Conservation (phyloP, 139 green algal genomes). For the Haematococcus lacustris region DNA sequence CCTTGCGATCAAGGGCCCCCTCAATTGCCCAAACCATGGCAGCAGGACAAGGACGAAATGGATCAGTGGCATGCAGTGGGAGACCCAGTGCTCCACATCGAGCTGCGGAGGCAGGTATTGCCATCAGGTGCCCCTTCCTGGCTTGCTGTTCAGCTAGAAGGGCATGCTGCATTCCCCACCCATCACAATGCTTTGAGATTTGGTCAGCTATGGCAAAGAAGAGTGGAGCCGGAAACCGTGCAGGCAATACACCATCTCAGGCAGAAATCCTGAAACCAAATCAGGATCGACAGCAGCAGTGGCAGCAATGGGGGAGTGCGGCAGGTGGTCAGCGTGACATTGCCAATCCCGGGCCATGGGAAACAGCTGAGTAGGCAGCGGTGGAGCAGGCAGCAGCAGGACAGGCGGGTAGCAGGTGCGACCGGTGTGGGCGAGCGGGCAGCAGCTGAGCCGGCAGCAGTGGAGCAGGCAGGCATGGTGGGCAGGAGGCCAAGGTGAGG, state of each 20-base stretch:
- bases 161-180: too few species aligned
- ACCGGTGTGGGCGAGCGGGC: too few species aligned
- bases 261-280: not conserved
- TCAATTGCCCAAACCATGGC: too few species aligned
- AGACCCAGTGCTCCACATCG: conserved; percentile 91
- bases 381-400: too few species aligned
- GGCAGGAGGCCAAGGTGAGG: not conserved
- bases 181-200: too few species aligned
- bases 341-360: not conserved
- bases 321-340: not conserved
- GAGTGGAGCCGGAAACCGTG: not conserved
- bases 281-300: not conserved
- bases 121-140: not conserved
- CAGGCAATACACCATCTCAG: not conserved
- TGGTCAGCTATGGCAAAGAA: not conserved
- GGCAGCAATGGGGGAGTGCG: too few species aligned
- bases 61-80: conserved; percentile 29
- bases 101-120: conserved; percentile 60
- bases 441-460: not conserved
- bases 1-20: not conserved
- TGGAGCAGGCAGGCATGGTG: not conserved
- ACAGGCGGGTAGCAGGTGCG: too few species aligned
- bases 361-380: not conserved
- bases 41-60: conserved; percentile 20
- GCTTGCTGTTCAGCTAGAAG: not conserved